Evolutionary conservation across 1,139 yeast genomes (phyloP), one percentile per base, ranked within the genome.

Genomic region (Diutina sp.): DNA sequence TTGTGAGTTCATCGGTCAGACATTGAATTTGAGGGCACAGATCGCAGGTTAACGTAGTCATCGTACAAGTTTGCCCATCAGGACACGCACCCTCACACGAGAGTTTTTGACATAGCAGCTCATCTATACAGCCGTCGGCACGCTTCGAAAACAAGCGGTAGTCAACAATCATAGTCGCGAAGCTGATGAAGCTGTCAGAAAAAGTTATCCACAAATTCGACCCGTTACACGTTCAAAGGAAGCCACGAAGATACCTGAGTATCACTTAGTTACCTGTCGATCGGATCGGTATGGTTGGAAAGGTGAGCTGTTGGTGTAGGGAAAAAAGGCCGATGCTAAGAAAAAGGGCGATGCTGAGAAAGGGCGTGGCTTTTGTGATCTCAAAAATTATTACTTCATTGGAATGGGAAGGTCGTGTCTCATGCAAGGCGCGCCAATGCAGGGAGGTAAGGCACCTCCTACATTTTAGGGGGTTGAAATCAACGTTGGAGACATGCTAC

Each of bases 1-100:
- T 61, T 38, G 56, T 56, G 14, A 59, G 51, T 21, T 62, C 52
- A 6, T 57, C 56, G 25, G 57, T 51, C 4, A 54, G 47, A 67
- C 91, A 86, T 61, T 74, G 76, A n/a, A 78, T 76, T 18, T 68
- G 66, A 0, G 90, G 80, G 68, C 95, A 87, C 57, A 70, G 58
- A 9, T 66, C 56, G 64, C 91, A 85, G 1, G 89, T 78, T 57
- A 77, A 81, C 1, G 80, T 67, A 1, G 80, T 71, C 64, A 77
- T 71, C 4, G 70, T 72, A 66, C 88, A 84, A 61, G 74, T 76
- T 63, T 82, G 78, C 56, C 77, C 77, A n/a, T 64, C 63, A 0
- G 67, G 69, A 70, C 93, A 86, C 3, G 60, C 61, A 7, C 53
- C 53, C 16, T 50, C 53, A 32, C 53, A 50, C 44, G 32, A 32